Evolutionary conservation across 495 filamentous ascomycete species (phyloP).

Genomic region (Penicillium cosmopolitanum): DNA sequence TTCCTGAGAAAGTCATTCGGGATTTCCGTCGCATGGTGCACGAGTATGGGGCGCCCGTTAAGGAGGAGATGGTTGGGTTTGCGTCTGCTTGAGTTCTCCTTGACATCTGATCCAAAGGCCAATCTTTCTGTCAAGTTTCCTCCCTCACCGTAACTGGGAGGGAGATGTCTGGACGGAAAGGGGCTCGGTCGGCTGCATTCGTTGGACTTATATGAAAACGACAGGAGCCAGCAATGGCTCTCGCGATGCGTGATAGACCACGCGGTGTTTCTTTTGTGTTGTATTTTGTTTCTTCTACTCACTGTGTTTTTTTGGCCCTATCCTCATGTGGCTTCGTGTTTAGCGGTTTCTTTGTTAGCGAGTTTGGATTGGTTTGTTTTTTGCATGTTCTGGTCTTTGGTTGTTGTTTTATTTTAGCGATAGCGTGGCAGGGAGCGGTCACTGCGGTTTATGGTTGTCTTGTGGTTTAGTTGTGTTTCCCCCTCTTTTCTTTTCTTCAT

Average conservation of each 20-base stretch:
- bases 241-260: constrained; percentile 6
- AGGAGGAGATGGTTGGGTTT: constrained; percentile 34
- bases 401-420: constrained; percentile 9
- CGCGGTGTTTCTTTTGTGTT: constrained; percentile 2
- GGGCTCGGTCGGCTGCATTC: neutral
- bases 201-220: constrained; percentile 5
- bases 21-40: constrained; percentile 89
- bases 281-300: constrained; percentile 6
- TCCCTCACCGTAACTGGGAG: too few relatives aligned
- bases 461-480: constrained; percentile 18
- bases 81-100: neutral
- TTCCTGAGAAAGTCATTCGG: constrained; percentile 87
- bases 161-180: neutral
- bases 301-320: neutral
- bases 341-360: constrained; percentile 30
- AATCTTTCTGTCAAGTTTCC: neutral
- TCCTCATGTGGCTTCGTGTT: constrained; percentile 13
- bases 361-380: constrained; percentile 17
- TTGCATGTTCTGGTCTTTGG: constrained; percentile 33
- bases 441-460: constrained; percentile 13
- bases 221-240: constrained; percentile 13
- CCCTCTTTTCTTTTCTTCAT: constrained; percentile 18
- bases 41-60: constrained; percentile 50
- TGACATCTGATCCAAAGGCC: neutral
- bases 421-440: constrained; percentile 16